Percentiles rank a stretch among this genome's conserved stretches.
These are phyloP conservation scores for Tephrocybe sp. DNA, from an alignment of 768 basidiomycete species.

Conservation along the genomic window DNA sequence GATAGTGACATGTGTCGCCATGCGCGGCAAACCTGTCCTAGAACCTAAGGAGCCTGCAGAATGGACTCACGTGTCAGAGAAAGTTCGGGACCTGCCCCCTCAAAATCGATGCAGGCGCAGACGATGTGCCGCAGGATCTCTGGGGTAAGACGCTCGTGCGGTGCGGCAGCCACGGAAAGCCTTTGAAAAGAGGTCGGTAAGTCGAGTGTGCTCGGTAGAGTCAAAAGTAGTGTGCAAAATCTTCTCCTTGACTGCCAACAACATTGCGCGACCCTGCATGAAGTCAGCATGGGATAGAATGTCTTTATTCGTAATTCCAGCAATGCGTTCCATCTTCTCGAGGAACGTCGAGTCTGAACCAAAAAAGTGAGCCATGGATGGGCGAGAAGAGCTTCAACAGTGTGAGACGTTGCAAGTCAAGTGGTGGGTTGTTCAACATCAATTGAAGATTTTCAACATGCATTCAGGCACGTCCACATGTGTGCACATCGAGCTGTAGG, in stretches of 20 bases:
- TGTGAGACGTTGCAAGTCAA: too few species aligned
- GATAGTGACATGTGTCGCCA: neutral
- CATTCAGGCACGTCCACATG: too few species aligned
- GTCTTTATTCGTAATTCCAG: neutral
- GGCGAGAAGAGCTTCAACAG: too few species aligned
- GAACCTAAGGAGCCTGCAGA: neutral
- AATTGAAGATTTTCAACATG: too few species aligned
- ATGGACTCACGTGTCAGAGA: neutral
- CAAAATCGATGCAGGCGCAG: neutral
- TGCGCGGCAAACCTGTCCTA: neutral
- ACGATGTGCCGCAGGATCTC: neutral
- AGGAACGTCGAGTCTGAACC: neutral
- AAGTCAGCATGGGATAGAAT: neutral
- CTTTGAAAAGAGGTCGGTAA: neutral
- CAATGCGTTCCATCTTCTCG: neutral
- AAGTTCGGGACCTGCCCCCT: neutral
- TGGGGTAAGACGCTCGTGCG: neutral
- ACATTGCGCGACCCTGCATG: neutral
- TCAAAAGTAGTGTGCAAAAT: neutral
- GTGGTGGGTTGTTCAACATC: too few species aligned
- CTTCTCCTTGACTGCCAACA: neutral
- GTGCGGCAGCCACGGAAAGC: neutral
- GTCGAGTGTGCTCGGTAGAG: neutral
- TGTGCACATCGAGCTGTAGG: too few species aligned
- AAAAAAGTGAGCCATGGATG: neutral